Conservation (phyloP, 2,329 filamentous ascomycete genomes). For the Fusarium sp. region DNA sequence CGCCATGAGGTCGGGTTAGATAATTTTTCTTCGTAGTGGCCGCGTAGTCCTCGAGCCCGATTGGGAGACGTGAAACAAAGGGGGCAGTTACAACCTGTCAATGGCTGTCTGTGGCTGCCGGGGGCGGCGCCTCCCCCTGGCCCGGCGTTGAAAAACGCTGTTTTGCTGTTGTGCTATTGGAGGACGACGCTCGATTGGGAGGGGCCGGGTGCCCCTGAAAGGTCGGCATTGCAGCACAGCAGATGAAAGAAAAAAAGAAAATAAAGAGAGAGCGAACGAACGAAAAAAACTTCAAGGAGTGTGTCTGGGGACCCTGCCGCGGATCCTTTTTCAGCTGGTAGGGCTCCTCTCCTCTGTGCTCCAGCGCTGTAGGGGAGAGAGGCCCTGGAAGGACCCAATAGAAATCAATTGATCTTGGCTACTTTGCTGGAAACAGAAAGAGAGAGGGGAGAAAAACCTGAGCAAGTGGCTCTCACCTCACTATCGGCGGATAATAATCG, state of each 20-base stretch:
- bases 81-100: constrained; percentile 34
- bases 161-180: constrained; percentile 22
- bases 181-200: constrained; percentile 23
- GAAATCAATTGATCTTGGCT: not conserved
- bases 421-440: not conserved
- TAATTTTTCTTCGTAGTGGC: constrained; percentile 22
- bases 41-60: constrained; percentile 37
- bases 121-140: constrained; percentile 46
- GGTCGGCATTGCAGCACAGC: constrained; percentile 8
- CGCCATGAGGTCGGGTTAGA: not conserved
- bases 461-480: not conserved
- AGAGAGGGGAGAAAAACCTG: not conserved
- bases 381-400: constrained; percentile 10
- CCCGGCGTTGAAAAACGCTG: constrained; percentile 29
- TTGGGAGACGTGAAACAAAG: constrained; percentile 46
- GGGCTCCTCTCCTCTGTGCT: constrained; percentile 21
- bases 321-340: constrained; percentile 45
- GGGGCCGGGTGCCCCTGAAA: constrained; percentile 35
- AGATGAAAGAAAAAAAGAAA: constrained; percentile 12
- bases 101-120: constrained; percentile 35
- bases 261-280: not conserved
- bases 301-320: constrained; percentile 37
- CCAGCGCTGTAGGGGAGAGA: constrained; percentile 5
- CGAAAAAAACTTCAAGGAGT: constrained; percentile 19
- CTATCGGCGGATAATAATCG: constrained; percentile 32